Evolutionary conservation across 768 basidiomycete species (phyloP), one percentile per base, ranked within the genome.

Genomic region (Boletellus emodensis): DNA sequence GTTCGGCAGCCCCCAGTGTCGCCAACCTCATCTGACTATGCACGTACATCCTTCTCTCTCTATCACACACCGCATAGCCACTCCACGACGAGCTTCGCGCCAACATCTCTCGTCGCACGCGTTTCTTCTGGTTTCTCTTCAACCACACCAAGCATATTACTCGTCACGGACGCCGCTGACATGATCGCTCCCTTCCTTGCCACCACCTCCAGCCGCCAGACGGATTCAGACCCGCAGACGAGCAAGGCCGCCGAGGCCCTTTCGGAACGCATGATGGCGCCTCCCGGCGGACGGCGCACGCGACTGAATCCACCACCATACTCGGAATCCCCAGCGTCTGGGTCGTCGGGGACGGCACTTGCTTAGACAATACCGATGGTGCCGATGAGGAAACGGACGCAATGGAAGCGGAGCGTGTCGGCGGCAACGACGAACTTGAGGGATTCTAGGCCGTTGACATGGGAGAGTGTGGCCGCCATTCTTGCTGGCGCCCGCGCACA

Each of bases 281-380:
- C 55, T 0, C 35, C 55, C 5, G 10, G 30, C 7, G 49, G 40
- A 28, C 54, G 30, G 32, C 57, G 61, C 9, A 26, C 30, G 10
- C 56, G 66, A 1, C 39, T 67, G 48, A 67, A 67, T 37, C 66
- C 67, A 14, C 66, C 67, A 3, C 51, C 66, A 4, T 67, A 67
- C 35, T 50, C 59, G 24, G 48, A 50, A 11, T 44, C 56, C 1
- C 24, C 12, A 6, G 53, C 40, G 11, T 24, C 36, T 6, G 26
- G 36, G 13, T 2, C 47, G 4, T 47, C 49, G 20, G 33, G 1
- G 22, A 34, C 9, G 22, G 24, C 15, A 15, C 22, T 4, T 11
- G 14, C 33, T 6, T 24, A 13, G 30, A 8, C 22, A 14, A 8
- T 14, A 12, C 53, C 34, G 39, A 44, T 32, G 24, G 4, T n/a